Evolutionary conservation across 169 alveolate genomes (phyloP), one percentile per base, ranked within the genome.

Genomic region (Eimeria sp.): DNA sequence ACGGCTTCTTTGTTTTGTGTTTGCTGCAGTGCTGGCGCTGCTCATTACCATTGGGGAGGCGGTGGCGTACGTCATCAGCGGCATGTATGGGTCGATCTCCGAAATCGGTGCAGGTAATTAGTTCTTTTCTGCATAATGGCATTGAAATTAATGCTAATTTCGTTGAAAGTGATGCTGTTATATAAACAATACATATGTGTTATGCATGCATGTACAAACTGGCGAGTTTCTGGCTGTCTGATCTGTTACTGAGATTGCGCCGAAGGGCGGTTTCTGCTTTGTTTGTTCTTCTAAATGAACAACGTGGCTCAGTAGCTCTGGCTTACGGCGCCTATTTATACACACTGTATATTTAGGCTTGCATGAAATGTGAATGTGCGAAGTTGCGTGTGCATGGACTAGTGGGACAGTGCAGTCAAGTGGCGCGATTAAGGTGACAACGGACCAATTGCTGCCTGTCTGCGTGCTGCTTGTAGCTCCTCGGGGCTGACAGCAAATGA

Each of bases 21-120:
- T 25, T 14, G 46, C 27, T 43, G 18, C 97, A 95, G 97, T 99
- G 88, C 99, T 99, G 97, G 99, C 99, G 33, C 96, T 99, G 95
- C 97, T 99, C 95, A 99, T 99, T 96, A 99, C 99, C 27, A 91
- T 99, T 85, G 99, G 99, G 40, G 99, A 99, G 98, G 99, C 99
- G 18, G 99, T 99, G 58, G 99, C 99, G 54, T 99, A 99, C 97
- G 99, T 98, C 27, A 95, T 98, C 77, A 97, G 98, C 95, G 97
- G 99, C 95, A 99, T 99, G 99, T 99, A 99, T 95, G 99, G 99
- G 30, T 99, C 99, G 89, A 98, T 99, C 89, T 96, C 98, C 52
- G 99, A 99, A 90, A 98, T 99, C 71, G 99, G 99, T 40, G 96
- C 94, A 49, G 88, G 95, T 90, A 23, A 37, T 76, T 46, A 2